These are phyloP conservation scores for Cicer judaicum DNA, from an alignment of 306 rosid genomes.

Conservation along the genomic window DNA sequence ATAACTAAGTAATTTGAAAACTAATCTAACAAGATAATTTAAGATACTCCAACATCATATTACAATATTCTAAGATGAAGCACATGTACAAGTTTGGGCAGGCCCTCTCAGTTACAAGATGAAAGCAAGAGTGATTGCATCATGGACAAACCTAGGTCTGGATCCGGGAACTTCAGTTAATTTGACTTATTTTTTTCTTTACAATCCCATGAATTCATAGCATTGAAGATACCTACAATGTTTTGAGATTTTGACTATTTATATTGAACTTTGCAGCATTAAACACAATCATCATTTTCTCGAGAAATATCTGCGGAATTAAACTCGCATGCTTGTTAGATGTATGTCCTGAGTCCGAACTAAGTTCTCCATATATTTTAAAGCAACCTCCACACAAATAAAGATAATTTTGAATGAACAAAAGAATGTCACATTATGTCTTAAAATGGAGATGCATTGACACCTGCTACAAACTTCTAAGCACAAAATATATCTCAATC, in stretches of 20 bases:
- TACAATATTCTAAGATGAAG: too few relatives aligned
- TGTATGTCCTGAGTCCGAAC: constrained; percentile 65
- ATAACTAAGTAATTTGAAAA: not conserved
- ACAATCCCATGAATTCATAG: not conserved
- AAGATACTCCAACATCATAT: too few relatives aligned
- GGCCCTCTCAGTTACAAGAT: constrained; percentile 63
- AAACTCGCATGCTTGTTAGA: constrained; percentile 73
- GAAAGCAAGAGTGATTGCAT: constrained; percentile 55
- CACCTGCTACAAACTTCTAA: too few relatives aligned
- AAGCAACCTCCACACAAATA: too few relatives aligned
- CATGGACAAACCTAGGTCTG: constrained; percentile 67
- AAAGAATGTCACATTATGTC: too few relatives aligned
- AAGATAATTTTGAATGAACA: too few relatives aligned
- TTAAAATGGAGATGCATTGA: too few relatives aligned
- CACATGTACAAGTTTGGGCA: constrained; percentile 61
- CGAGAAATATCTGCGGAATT: constrained; percentile 49
- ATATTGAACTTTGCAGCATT: constrained; percentile 56
- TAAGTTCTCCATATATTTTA: not conserved
- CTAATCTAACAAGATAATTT: not conserved
- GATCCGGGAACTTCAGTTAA: constrained; percentile 44
- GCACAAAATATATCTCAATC: too few relatives aligned
- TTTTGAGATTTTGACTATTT: not conserved
- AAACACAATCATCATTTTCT: constrained; percentile 45
- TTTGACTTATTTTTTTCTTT: not conserved
- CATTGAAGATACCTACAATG: not conserved